Evolutionary conservation across 2,329 filamentous ascomycete species (phyloP).

Genomic region (Trichoderma arundinaceum): DNA sequence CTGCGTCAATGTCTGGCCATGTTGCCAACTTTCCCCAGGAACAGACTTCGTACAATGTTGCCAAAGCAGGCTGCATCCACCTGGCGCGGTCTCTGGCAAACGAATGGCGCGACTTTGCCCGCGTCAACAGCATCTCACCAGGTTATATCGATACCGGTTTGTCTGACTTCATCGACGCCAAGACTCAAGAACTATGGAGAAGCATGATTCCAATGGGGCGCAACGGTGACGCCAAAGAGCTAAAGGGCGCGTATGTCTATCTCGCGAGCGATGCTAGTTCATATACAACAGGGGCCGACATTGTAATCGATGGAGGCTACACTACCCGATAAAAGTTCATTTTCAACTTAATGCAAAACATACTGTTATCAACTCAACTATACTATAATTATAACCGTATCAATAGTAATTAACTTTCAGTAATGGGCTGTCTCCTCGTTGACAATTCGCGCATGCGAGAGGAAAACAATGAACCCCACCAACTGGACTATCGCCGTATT

Average conservation of each 20-base stretch:
- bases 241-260: constrained; percentile 81
- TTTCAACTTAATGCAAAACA: not conserved
- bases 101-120: constrained; percentile 72
- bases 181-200: constrained; percentile 74
- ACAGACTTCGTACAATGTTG: constrained; percentile 70
- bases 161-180: constrained; percentile 66
- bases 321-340: constrained; percentile 49
- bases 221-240: constrained; percentile 70
- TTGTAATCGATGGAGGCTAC: constrained; percentile 76
- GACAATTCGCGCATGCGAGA: not conserved
- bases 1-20: constrained; percentile 72
- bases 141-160: constrained; percentile 73
- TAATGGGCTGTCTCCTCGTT: not conserved
- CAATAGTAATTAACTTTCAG: not conserved
- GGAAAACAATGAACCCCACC: not conserved
- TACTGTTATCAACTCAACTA: not conserved
- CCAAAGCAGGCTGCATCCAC: constrained; percentile 62
- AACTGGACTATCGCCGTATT: not conserved
- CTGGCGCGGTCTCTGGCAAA: constrained; percentile 58
- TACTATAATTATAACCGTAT: not conserved
- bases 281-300: constrained; percentile 74
- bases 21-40: constrained; percentile 73
- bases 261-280: constrained; percentile 75
- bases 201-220: constrained; percentile 76
- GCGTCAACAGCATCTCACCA: constrained; percentile 69